Percentiles rank a stretch among this genome's conserved stretches.
Evolutionary conservation across 2,329 filamentous ascomycete genomes (phyloP).

Genomic region (Hypomyces perniciosus): DNA sequence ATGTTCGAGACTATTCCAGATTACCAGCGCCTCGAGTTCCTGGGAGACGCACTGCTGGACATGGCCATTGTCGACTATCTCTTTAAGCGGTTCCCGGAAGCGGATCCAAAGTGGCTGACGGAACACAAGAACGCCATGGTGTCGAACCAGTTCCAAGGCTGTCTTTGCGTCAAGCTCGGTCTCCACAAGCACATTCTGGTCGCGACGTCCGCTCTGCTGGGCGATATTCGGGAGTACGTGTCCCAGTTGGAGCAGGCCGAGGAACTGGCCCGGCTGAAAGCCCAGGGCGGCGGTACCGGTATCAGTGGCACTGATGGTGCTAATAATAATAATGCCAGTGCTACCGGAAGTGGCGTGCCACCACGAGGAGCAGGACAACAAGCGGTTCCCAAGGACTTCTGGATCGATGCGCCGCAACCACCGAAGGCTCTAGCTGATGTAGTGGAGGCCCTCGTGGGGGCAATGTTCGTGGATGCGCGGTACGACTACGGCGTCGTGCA

Average conservation of each 20-base stretch:
- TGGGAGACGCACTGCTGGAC: conserved; percentile 84
- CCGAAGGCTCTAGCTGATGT: conserved; percentile 79
- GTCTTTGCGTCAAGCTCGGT: conserved; percentile 68
- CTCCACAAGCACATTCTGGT: conserved; percentile 68
- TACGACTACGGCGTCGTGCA: conserved; percentile 72
- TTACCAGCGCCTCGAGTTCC: conserved; percentile 88
- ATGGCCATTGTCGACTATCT: conserved; percentile 79
- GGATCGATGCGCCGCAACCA: conserved; percentile 56
- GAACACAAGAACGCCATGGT: conserved; percentile 99
- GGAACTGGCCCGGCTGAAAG: conserved; percentile 26
- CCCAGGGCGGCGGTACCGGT: conserved; percentile 14
- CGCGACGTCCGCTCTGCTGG: conserved; percentile 37
- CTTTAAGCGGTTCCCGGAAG: conserved; percentile 67
- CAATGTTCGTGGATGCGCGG: conserved; percentile 81
- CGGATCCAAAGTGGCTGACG: conserved; percentile 92
- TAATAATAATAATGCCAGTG: not conserved
- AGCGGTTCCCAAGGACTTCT: conserved; percentile 49
- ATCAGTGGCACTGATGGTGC: not conserved
- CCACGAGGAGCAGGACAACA: not conserved
- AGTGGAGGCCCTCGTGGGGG: conserved; percentile 82
- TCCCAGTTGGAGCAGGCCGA: conserved; percentile 49
- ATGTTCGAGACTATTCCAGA: conserved; percentile 75
- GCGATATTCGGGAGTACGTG: conserved; percentile 49
- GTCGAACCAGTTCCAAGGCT: conserved; percentile 88
- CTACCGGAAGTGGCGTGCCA: conserved; percentile 22